Base-by-base conservation (phyloP, 257 asterid genomes). In the Scutellaria minor region DNA sequence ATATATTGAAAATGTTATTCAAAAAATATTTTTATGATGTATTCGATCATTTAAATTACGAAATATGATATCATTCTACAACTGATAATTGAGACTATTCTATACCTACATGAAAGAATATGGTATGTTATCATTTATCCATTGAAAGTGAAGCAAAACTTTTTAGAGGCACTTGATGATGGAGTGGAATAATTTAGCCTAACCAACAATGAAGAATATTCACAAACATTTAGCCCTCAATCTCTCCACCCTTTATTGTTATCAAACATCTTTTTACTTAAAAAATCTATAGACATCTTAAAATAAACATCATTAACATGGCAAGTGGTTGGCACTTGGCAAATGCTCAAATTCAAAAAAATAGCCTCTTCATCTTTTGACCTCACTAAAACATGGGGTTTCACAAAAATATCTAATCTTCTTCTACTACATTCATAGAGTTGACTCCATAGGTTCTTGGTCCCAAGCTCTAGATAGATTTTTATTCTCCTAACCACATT, bases 171-270 rank as follows among this genome's bases (percentile, higher is more conserved):
- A 70, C 65, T 57, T 61, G 66, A 57, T 66, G 61, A 54, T 57
- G 79, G 72, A 50, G 35, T 73, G 76, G 78, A 77, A 81, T 48
- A 81, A 64, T 58, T 60, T 24, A 47, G 70, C 50, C 57, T 72
- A 47, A 67, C 81, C 78, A 80, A 68, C 66, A 67, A 76, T 60
- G 45, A 3, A 67, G 78, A 75, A 80, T 80, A 75, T 71, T 80
- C 80, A 79, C 66, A 50, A 6, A 24, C 40, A 59, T 64, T 18
- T 63, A 53, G 56, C 18, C 59, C 41, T 47, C 55, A 64, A 44
- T 61, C 67, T 61, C 67, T 54, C 50, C 63, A 66, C 60, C 65
- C 51, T 7, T 53, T 40, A 39, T 64, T 27, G 12, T 39, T 39
- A 67, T 41, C 67, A 22, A 52, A 46, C 27, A 24, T 24, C 27